These are phyloP conservation scores for Blastocystis sp. DNA, from an alignment of 352 stramenopile genomes.

Conservation along the genomic window DNA sequence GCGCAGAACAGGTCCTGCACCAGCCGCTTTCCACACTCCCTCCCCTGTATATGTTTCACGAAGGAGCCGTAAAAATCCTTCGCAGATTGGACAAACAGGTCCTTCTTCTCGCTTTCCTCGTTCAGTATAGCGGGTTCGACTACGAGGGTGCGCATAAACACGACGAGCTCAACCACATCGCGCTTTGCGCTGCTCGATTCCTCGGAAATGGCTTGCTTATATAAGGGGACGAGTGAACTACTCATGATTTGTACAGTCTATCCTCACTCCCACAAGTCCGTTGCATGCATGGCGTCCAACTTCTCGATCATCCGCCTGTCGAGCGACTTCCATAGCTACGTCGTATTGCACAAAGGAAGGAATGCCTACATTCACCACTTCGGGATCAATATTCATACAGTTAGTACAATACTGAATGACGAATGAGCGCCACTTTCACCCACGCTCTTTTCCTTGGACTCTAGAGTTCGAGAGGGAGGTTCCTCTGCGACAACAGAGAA, in stretches of 20 bases:
- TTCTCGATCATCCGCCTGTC: constrained; percentile 22
- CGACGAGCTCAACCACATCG: neutral
- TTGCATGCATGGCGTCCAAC: constrained; percentile 9
- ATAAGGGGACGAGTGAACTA: constrained; percentile 18
- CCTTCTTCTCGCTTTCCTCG: neutral
- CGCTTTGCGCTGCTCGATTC: neutral
- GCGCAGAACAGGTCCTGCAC: constrained; percentile 4
- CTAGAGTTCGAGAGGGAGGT: neutral
- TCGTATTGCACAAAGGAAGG: neutral
- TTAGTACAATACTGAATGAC: neutral
- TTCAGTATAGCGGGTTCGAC: constrained; percentile 10
- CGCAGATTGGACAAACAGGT: constrained; percentile 5
- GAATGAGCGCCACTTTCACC: too few relatives aligned
- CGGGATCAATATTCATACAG: neutral
- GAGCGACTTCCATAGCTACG: constrained; percentile 56
- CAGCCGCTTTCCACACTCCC: neutral
- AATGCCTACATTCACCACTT: neutral
- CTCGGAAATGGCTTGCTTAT: neutral
- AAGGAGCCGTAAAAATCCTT: constrained; percentile 6
- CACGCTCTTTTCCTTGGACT: too few relatives aligned
- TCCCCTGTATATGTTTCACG: neutral
- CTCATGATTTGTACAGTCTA: neutral
- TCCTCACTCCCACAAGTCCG: constrained; percentile 44
- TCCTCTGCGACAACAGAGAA: neutral
- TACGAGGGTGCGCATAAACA: constrained; percentile 49